A percentile compares a stretch with the other conserved stretches of the same genome.
These are phyloP conservation scores for Hemerocallis citrina DNA, from an alignment of 106 monocot species.

Conservation along the genomic window DNA sequence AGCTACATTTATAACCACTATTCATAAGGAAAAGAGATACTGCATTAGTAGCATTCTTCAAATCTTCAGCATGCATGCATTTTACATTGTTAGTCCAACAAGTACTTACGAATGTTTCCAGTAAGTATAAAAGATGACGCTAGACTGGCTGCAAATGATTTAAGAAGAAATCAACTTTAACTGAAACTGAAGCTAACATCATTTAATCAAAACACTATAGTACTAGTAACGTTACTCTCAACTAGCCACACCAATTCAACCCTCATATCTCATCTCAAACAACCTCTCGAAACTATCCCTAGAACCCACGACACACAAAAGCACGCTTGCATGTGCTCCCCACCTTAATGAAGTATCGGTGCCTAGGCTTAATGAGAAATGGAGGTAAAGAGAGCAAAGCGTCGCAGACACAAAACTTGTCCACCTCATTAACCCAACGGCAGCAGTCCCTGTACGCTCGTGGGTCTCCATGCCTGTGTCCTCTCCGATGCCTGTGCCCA, in stretches of 20 bases:
- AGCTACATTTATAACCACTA: no score
- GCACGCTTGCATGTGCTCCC: slow-evolving; percentile 14
- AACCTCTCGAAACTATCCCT: background rate
- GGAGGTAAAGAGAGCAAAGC: slow-evolving; percentile 21
- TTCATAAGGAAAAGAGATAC: no score
- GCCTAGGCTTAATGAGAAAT: slow-evolving; percentile 27
- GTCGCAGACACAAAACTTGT: slow-evolving; percentile 29
- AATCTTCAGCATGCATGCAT: no score
- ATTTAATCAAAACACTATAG: slow-evolving; percentile 1
- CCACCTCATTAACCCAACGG: slow-evolving; percentile 33
- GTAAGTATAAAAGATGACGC: no score
- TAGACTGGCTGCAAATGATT: no score
- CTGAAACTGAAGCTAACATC: no score
- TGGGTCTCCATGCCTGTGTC: slow-evolving; percentile 1
- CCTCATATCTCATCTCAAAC: background rate
- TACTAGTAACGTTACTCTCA: background rate
- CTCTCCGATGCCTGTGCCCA: background rate
- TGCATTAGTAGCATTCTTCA: no score
- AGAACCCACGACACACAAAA: slow-evolving; percentile 15
- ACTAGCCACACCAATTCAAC: background rate
- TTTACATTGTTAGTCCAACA: no score
- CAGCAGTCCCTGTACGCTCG: slow-evolving; percentile 25
- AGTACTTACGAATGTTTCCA: no score
- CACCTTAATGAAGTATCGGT: slow-evolving; percentile 20
- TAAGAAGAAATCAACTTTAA: no score